Base-by-base conservation (phyloP, 2,329 filamentous ascomycete species). In the Zasmidium cellare region DNA sequence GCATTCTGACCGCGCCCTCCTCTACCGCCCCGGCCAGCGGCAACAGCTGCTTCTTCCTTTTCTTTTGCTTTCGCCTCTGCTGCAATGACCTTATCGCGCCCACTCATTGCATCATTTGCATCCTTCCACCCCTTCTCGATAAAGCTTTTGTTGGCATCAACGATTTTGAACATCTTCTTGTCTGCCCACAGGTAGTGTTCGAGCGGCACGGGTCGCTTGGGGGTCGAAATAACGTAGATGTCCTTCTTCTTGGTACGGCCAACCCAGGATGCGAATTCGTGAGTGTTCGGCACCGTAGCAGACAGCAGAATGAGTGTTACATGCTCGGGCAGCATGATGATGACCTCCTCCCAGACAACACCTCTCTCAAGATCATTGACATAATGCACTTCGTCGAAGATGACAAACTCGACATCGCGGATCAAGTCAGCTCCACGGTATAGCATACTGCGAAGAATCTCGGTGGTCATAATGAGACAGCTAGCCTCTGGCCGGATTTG, bases 291-390 rank as follows among this genome's bases (percentile, higher is more conserved):
- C 0, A 99, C 94, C 0, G 94, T 99, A 0, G 94, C 94, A 3
- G 94, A 99, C 2, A 99, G 83, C 1, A 97, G 80, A 65, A 99
- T 99, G 20, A 99, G 82, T 1, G 94, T 96, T 41, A 99, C 91
- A 76, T 99, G 94, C 72, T 96, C 92, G 0, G 94, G 94, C 55
- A 99, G 82, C 94, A 99, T 97, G 69, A 99, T 99, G 70, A 99
- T 99, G 68, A 99, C 94, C 75, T 99, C 94, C 75, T 99, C 94
- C 94, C 94, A 99, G 0, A 99, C 94, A 5, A 99, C 94, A 69
- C 94, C 94, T 76, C 94, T 85, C 74, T 97, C 94, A 23, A 89
- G 83, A 72, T 99, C 94, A 71, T 97, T 99, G 64, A 99, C 93
- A 72, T 99, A 99, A 76, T 99, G 94, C 1, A 99, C 94, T 75